Evolutionary conservation across 768 basidiomycete species (phyloP).

Genomic region (Suillus clintonianus): DNA sequence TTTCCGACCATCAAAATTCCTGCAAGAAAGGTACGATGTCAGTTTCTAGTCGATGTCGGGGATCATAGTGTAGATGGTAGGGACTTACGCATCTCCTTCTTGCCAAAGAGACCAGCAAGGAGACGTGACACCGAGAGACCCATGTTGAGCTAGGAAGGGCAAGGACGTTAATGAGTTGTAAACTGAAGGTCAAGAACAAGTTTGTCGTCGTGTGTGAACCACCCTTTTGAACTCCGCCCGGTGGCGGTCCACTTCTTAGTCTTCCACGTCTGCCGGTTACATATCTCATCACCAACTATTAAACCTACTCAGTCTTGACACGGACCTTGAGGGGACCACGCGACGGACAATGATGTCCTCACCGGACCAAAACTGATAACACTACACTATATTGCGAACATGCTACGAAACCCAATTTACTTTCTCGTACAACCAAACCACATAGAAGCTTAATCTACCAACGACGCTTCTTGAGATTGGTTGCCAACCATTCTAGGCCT

Average conservation of each 20-base stretch:
- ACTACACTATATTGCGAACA: background rate
- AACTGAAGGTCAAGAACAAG: slow-evolving; percentile 33
- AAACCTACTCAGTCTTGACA: background rate
- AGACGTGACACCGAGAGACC: slow-evolving; percentile 77
- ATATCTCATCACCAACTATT: background rate
- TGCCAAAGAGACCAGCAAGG: slow-evolving; percentile 88
- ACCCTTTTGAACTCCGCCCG: slow-evolving; percentile 35
- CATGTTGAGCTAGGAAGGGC: slow-evolving; percentile 51
- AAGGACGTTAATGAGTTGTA: slow-evolving; percentile 32
- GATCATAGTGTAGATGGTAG: slow-evolving; percentile 11
- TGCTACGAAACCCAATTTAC: background rate
- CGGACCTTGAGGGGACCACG: background rate
- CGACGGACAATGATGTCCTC: background rate
- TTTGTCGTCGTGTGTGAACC: slow-evolving; percentile 35
- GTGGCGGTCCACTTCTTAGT: slow-evolving; percentile 17
- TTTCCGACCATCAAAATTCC: slow-evolving; percentile 90
- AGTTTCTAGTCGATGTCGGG: slow-evolving; percentile 28
- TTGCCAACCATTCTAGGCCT: slow-evolving; percentile 95
- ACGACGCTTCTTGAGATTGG: slow-evolving; percentile 90
- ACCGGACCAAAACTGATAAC: background rate
- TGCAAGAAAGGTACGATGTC: slow-evolving; percentile 40
- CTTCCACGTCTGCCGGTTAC: background rate
- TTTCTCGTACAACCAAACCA: background rate
- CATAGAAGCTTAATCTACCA: background rate
- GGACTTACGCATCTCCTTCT: slow-evolving; percentile 98